phyloP scores from a whole-genome alignment of 2,329 filamentous ascomycete genomes.

The Neonectria neomacrospora region DNA sequence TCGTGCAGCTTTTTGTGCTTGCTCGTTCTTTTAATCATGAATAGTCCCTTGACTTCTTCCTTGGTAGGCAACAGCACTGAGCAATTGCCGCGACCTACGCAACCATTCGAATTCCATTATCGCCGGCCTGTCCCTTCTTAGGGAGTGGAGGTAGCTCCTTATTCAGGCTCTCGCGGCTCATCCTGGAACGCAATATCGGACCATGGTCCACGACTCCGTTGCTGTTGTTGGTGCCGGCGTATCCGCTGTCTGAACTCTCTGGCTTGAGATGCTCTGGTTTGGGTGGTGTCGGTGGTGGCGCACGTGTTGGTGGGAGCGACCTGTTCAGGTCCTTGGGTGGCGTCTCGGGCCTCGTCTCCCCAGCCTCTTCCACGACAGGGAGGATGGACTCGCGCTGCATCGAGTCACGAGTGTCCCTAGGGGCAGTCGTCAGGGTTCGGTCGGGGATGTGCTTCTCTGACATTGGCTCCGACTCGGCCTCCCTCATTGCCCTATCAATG shows the following conservation, averaged over 20 bases:
- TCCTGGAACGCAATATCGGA: constrained; percentile 48
- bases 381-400: constrained; percentile 68
- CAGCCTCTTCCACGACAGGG: constrained; percentile 91
- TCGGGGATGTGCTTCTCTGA: constrained; percentile 67
- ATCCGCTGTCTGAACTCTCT: constrained; percentile 61
- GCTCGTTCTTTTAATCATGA: constrained; percentile 43
- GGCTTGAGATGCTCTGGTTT: constrained; percentile 52
- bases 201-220: constrained; percentile 43
- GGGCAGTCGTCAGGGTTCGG: constrained; percentile 61
- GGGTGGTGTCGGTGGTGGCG: constrained; percentile 52
- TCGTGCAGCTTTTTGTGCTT: constrained; percentile 39
- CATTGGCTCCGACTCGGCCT: constrained; percentile 44
- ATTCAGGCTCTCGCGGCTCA: constrained; percentile 68
- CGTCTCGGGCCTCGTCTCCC: constrained; percentile 60
- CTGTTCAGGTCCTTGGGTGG: constrained; percentile 53
- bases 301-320: constrained; percentile 57
- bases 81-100: constrained; percentile 45
- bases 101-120: constrained; percentile 46
- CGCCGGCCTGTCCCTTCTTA: constrained; percentile 43
- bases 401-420: constrained; percentile 63
- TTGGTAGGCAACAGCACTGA: constrained; percentile 38
- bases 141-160: constrained; percentile 71
- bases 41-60: constrained; percentile 27
- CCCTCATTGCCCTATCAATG: constrained; percentile 53
- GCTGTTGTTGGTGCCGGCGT: constrained; percentile 52